These are phyloP conservation scores for Globisporangium abappressorium DNA, from an alignment of 352 stramenopile species.

Conservation along the genomic window DNA sequence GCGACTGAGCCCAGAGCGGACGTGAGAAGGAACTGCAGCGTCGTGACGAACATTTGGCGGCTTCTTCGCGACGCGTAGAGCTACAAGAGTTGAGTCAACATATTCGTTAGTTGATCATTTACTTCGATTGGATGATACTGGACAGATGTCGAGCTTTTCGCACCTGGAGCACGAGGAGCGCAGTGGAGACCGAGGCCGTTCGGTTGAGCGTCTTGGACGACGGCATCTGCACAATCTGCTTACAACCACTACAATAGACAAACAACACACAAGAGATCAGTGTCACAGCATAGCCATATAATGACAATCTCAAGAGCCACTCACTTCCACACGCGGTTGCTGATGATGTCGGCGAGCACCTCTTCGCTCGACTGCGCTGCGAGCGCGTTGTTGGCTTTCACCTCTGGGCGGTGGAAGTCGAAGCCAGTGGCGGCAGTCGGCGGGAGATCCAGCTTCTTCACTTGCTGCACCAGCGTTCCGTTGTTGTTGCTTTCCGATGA, in stretches of 20 bases:
- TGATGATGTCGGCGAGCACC: slow-evolving; percentile 65
- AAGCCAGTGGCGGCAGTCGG: slow-evolving; percentile 48
- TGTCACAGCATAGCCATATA: background rate
- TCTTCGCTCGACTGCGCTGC: slow-evolving; percentile 35
- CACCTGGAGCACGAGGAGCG: slow-evolving; percentile 65
- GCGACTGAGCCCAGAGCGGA: slow-evolving; percentile 70
- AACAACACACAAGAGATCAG: background rate
- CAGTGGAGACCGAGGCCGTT: slow-evolving; percentile 66
- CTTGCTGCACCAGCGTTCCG: slow-evolving; percentile 6
- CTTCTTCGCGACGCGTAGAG: slow-evolving; percentile 66
- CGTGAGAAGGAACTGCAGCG: slow-evolving; percentile 54
- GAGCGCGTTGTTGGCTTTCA: slow-evolving; percentile 22
- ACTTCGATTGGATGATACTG: background rate
- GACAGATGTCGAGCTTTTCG: background rate
- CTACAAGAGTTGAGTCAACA: slow-evolving; percentile 19
- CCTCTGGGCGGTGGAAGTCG: slow-evolving; percentile 54
- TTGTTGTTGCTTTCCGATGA: background rate
- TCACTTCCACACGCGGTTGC: slow-evolving; percentile 49
- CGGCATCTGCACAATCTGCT: slow-evolving; percentile 57
- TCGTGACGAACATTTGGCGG: slow-evolving; percentile 51
- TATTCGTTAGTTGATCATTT: background rate
- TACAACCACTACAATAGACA: slow-evolving; percentile 33
- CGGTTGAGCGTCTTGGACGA: slow-evolving; percentile 58
- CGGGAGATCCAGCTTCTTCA: slow-evolving; percentile 23
- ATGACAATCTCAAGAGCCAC: slow-evolving; percentile 6